These are phyloP conservation scores for Kluyveromyces sp. DNA, from an alignment of 1,139 yeast species.

Conservation along the genomic window DNA sequence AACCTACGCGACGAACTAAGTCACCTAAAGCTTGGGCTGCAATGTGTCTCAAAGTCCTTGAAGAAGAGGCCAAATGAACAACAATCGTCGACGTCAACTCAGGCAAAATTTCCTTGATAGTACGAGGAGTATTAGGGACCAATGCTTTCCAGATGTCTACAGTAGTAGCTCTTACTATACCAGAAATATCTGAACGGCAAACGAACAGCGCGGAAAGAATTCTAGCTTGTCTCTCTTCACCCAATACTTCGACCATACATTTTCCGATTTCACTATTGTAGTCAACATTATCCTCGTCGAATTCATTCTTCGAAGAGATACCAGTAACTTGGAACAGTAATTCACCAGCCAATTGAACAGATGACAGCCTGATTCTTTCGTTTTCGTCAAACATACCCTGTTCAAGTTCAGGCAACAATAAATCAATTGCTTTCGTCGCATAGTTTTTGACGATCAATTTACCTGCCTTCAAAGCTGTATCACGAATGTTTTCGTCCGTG, in stretches of 20 bases:
- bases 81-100: constrained; percentile 75
- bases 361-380: constrained; percentile 84
- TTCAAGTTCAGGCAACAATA: constrained; percentile 89
- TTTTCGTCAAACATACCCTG: constrained; percentile 76
- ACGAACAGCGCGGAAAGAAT: constrained; percentile 78
- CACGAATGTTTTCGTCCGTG: constrained; percentile 77
- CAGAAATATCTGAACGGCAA: constrained; percentile 87
- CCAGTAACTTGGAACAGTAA: constrained; percentile 92
- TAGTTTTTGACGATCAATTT: constrained; percentile 85
- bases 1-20: constrained; percentile 90
- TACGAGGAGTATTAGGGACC: constrained; percentile 92
- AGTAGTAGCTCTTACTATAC: constrained; percentile 84
- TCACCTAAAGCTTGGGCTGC: constrained; percentile 96
- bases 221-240: constrained; percentile 82
- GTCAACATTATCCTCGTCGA: constrained; percentile 55
- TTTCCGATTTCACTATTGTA: constrained; percentile 55
- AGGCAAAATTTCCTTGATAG: constrained; percentile 90
- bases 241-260: constrained; percentile 71
- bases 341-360: constrained; percentile 96
- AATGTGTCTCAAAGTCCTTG: constrained; percentile 71
- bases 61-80: constrained; percentile 72
- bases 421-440: constrained; percentile 88
- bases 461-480: constrained; percentile 87
- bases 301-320: constrained; percentile 55
- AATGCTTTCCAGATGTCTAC: constrained; percentile 95